These are phyloP conservation scores for Trichophyton rubrum DNA, from an alignment of 2,329 filamentous ascomycete species.

Conservation along the genomic window DNA sequence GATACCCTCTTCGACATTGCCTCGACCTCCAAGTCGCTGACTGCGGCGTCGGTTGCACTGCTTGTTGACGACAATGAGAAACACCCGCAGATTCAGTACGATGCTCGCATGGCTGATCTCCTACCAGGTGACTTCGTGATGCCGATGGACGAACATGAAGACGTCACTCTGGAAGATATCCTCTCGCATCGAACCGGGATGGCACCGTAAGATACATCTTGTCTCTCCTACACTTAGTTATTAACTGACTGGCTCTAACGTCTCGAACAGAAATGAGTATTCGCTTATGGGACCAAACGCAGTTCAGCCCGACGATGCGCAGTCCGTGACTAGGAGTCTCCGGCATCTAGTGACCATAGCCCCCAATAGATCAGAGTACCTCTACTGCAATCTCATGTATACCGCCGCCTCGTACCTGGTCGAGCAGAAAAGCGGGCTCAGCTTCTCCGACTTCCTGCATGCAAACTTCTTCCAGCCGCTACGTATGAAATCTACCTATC, in stretches of 20 bases:
- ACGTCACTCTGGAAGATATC: conserved; percentile 43
- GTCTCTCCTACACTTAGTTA: neutral
- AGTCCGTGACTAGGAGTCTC: neutral
- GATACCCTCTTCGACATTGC: conserved; percentile 20
- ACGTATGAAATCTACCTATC: neutral
- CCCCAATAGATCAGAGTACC: neutral
- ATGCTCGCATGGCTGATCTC: conserved; percentile 36
- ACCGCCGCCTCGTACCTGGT: neutral
- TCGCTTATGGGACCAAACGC: neutral
- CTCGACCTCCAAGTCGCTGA: conserved; percentile 18
- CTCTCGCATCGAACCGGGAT: conserved; percentile 43
- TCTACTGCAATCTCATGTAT: neutral
- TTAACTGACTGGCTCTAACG: neutral
- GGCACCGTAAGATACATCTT: conserved; percentile 29
- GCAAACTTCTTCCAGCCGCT: neutral
- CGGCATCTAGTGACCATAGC: neutral
- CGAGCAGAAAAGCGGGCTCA: neutral
- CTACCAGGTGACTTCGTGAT: conserved; percentile 44
- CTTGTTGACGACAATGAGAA: conserved; percentile 32
- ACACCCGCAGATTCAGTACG: conserved; percentile 33
- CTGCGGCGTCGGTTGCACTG: conserved; percentile 23
- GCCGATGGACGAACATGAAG: conserved; percentile 35
- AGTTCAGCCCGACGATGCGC: neutral
- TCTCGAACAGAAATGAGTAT: neutral
- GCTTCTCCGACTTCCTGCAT: neutral